Evolutionary conservation across 331 rosid genomes (phyloP), one percentile per base, ranked within the genome.

Genomic region (Ulmus americana): DNA sequence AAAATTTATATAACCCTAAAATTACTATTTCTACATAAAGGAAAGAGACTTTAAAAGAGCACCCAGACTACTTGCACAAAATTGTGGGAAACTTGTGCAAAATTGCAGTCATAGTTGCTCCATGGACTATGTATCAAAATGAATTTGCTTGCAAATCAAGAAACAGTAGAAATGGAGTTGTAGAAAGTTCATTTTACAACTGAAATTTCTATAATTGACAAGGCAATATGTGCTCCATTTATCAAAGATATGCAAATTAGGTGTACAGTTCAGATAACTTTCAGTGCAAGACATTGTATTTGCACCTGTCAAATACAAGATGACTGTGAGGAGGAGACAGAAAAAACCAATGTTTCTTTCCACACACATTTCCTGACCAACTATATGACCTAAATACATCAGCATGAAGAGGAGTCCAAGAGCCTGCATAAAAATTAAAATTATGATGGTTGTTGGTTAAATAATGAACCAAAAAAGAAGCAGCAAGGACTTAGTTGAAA

Each of bases 331-430:
- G 75, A 63, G 98, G 97, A 73, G 88, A 80, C 45, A 94, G 81
- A 49, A 89, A 84, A 77, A 89, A 77, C 97, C 98, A 94, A 69
- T 71, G 78, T 75, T 94, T 94, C 86, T 80, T 90, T 62, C 98
- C 98, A 45, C 87, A 89, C 61, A 89, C 87, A 79, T 89, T 89
- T 68, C 95, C 84, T 38, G 91, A 94, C 98, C 95, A 94, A 74
- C 97, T 94, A 59, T 87, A 87, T 12, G 98, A 94, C 80, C 95
- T 82, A 80, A 87, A 94, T 77, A 90, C 97, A 76, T 94, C 98
- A 56, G 97, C 95, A 59, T 94, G 97, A 72, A 94, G 87, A 69
- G 95, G 97, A 74, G 98, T 94, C 98, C 95, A 89, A 73, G 98
- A 83, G 61, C 91, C 98, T 89, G 81, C 79, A 28, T 59, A 65